Conservation (phyloP, 2,329 filamentous ascomycete genomes). For the Fusarium brevicatenulatum region DNA sequence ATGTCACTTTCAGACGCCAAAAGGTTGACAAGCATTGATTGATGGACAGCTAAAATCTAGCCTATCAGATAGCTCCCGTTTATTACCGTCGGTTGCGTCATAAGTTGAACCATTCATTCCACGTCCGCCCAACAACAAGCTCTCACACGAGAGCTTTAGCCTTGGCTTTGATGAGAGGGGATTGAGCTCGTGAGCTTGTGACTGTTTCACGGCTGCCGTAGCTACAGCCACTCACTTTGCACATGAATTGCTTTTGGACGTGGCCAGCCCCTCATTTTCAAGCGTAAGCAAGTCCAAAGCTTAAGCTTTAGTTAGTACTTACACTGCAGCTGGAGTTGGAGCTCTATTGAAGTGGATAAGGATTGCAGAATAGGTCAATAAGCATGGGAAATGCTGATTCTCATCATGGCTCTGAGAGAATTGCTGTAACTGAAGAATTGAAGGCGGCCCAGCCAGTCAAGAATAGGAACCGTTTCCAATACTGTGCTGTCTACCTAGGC, state of each 20-base stretch:
- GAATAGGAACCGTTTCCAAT: not conserved
- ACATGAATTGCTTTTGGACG: conserved; percentile 27
- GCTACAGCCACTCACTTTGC: conserved; percentile 15
- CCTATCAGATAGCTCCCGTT: conserved; percentile 16
- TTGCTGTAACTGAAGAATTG: not conserved
- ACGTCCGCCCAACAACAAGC: conserved; percentile 14
- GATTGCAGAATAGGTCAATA: not conserved
- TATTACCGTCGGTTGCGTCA: conserved; percentile 19
- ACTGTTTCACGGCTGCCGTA: conserved; percentile 32
- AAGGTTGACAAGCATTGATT: not conserved
- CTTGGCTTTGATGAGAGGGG: not conserved
- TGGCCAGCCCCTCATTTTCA: conserved; percentile 28
- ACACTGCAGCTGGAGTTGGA: not conserved
- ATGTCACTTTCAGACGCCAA: not conserved
- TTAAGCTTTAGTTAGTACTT: not conserved
- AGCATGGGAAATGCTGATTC: not conserved
- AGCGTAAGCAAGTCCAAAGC: conserved; percentile 14
- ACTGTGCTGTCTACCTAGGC: not conserved
- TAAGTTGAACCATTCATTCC: conserved; percentile 17
- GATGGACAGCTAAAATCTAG: not conserved
- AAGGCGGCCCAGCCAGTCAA: not conserved
- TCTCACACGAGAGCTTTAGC: not conserved
- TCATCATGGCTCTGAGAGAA: not conserved
- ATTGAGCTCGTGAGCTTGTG: not conserved
- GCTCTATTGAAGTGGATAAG: not conserved